Evolutionary conservation across 768 basidiomycete genomes (phyloP), one percentile per base, ranked within the genome.

Genomic region (Epithele typhae): DNA sequence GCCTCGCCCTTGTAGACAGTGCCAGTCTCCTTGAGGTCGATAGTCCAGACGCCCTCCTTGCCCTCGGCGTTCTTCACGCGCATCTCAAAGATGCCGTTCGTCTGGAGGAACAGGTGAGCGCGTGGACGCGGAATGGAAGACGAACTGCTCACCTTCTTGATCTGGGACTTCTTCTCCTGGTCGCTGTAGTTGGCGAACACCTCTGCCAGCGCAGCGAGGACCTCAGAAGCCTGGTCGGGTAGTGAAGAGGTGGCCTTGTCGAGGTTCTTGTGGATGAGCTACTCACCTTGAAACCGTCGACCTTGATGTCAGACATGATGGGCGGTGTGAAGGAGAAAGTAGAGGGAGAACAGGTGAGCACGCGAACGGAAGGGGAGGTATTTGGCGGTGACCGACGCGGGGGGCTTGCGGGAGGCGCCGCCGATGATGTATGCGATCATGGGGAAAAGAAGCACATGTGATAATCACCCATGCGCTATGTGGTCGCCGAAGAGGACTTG

Each of bases 21-120:
- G 10, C 87, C 90, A 12, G 77, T 74, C 69, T 85, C 85, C 78
- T 97, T 96, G 61, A 95, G 60, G 73, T 97, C 94, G 57, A 97
- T 90, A 6, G 92, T 93, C 92, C 92, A 96, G 37, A 75, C 75
- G 17, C 71, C 86, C 51, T 81, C 81, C 65, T 87, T 73, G 48
- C 84, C 85, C 14, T 76, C 71, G 23, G 66, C 74, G 60, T 92
- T 91, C 64, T 82, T 79, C 55, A 95, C 77, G 43, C 81, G 78
- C 34, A 96, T 71, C 65, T 92, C 85, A 63, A 96, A 93, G 60
- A 94, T 79, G 51, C 88, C 92, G 57, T 88, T 91, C 40, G 84
- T 86, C 92, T 91, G 56, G 21, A 10, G 30, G 12, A 1, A 22
- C 32, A 19, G 46, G 37, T 37, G 37, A 43, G 37, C 9, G 11